These are phyloP conservation scores for Guadua angustifolia DNA, from an alignment of 176 grass and related monocot species.

Conservation along the genomic window DNA sequence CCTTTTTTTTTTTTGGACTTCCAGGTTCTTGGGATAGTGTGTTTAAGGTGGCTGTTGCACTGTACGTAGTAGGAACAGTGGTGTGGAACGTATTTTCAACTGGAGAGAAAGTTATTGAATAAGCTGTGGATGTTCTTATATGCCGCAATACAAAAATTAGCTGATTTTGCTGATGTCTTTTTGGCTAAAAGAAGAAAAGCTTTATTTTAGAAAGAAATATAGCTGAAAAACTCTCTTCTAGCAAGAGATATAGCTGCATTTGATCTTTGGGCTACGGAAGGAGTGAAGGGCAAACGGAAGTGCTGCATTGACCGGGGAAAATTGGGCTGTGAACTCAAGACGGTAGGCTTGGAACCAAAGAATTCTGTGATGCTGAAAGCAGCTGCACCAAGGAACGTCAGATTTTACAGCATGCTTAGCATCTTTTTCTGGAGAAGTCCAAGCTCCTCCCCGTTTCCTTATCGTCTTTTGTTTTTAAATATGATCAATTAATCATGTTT, in stretches of 20 bases:
- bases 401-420: constrained; percentile 21
- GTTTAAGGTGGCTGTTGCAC: constrained; percentile 76
- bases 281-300: constrained; percentile 4
- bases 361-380: constrained; percentile 30
- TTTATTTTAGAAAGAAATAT: constrained; percentile 23
- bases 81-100: constrained; percentile 95
- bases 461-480: not conserved
- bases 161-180: constrained; percentile 41
- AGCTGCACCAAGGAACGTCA: constrained; percentile 6
- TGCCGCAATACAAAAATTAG: constrained; percentile 18
- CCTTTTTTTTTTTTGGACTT: constrained; percentile 10
- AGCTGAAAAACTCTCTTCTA: constrained; percentile 6
- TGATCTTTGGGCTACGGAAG: constrained; percentile 14
- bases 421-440: constrained; percentile 26
- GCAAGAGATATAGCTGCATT: constrained; percentile 35
- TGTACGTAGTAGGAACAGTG: constrained; percentile 84
- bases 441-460: not conserved
- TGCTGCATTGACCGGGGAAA: not conserved
- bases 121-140: constrained; percentile 22
- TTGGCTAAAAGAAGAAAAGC: not conserved
- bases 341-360: constrained; percentile 14
- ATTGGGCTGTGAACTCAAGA: constrained; percentile 19
- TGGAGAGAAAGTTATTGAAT: constrained; percentile 88
- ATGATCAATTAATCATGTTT: not conserved
- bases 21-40: constrained; percentile 97